These are phyloP conservation scores for Medicago truncatula DNA, from an alignment of 306 rosid genomes.

Conservation along the genomic window MtrunA17r5.0-ANR NC_053043.1:30398501-30399000, in stretches of 20 bases:
- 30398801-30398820: constrained; percentile 29
- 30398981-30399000: too few relatives aligned
- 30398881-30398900: not conserved
- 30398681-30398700: constrained; percentile 99
- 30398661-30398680: constrained; percentile 85
- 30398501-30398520: not conserved
- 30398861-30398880: not conserved
- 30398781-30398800: constrained; percentile 30
- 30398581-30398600: constrained; percentile 14
- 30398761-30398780: constrained; percentile 37
- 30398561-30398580: constrained; percentile 19
- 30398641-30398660: constrained; percentile 70
- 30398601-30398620: constrained; percentile 18
- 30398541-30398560: constrained; percentile 8
- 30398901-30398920: constrained; percentile 7
- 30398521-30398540: constrained; percentile 8
- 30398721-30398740: constrained; percentile 57
- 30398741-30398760: constrained; percentile 30
- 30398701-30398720: constrained; percentile 99
- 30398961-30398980: not conserved
- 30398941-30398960: not conserved
- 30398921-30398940: constrained; percentile 17
- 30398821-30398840: constrained; percentile 17
- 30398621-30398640: constrained; percentile 34
- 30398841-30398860: constrained; percentile 6